Base-by-base conservation (phyloP, 805 yeast species). In the Metschnikowia arizonensis region DNA sequence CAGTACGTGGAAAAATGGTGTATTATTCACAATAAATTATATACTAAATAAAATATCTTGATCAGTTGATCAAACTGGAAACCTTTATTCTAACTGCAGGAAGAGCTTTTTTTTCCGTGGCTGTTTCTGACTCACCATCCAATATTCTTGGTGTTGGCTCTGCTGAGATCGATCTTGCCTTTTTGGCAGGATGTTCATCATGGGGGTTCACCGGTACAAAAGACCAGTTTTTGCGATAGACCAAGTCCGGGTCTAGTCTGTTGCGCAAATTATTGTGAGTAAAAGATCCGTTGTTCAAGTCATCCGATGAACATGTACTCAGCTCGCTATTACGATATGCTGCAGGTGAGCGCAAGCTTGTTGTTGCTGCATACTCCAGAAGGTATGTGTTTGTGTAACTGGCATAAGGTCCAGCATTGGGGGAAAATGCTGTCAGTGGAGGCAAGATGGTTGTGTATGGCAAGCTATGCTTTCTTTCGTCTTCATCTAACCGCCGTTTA, bases 21-120 rank as follows among this genome's bases (percentile, higher is more conserved):
- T 29, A 29, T 14, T 33, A 37, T 26, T n/a, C n/a, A n/a, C n/a
- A n/a, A n/a, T 37, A n/a, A 37, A 11, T 15, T 28, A 18, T 10
- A n/a, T 24, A 37, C 26, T 28, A 19, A 14, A 28, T 29, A 4
- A 28, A 29, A 23, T 33, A 14, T 23, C 15, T 9, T 19, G n/a
- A 7, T 33, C 44, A 53, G 40, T 53, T 48, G 29, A 53, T 51
- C 14, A 53, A 34, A 25, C 47, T 46, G 37, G 55, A 51, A 25
- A 53, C 57, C 15, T 45, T 35, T 42, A 53, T 30, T 11, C 39
- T 46, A 14, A 44, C 45, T 11, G 41, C 41, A 4, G 40, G 40
- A 3, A 19, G 26, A 3, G 12, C n/a, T 9, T 37, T 37, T 18
- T 37, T 26, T n/a, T 37, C 33, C 2, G 40, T 37, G 24, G 40